A percentile compares a stretch with the other conserved stretches of the same genome.
phyloP scores from a whole-genome alignment of 2,329 filamentous ascomycete genomes.

The Exophiala calicioides region DNA sequence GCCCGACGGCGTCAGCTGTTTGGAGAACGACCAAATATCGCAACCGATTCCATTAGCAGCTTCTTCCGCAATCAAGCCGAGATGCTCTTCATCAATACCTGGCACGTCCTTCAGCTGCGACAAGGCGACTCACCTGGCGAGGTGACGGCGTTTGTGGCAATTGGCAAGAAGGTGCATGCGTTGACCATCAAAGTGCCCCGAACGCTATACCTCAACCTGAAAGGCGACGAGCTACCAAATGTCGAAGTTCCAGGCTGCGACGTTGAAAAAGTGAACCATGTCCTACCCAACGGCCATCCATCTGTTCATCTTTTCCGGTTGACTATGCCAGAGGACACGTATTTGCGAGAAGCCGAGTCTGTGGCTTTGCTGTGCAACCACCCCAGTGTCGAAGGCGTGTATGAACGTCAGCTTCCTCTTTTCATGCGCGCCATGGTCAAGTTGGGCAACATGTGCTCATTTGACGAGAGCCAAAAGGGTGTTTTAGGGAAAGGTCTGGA shows the following conservation, averaged over 20 bases:
- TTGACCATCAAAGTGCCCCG: constrained; percentile 87
- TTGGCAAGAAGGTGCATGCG: constrained; percentile 86
- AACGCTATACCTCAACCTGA: constrained; percentile 88
- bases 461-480: constrained; percentile 86
- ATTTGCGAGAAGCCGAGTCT: constrained; percentile 80
- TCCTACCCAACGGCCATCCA: constrained; percentile 89
- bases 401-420: constrained; percentile 88
- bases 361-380: constrained; percentile 84
- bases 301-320: constrained; percentile 94
- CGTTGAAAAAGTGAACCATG: constrained; percentile 91
- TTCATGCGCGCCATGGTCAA: constrained; percentile 84
- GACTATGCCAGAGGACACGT: constrained; percentile 83
- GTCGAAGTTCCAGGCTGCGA: constrained; percentile 82
- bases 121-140: constrained; percentile 82
- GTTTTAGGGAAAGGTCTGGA: constrained; percentile 91
- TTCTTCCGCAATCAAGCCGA: constrained; percentile 93
- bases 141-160: constrained; percentile 84
- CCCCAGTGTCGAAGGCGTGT: constrained; percentile 92
- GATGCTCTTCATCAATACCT: constrained; percentile 83
- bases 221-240: constrained; percentile 81
- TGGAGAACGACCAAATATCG: constrained; percentile 71
- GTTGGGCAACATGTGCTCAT: constrained; percentile 86
- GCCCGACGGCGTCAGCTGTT: constrained; percentile 86
- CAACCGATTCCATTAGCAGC: constrained; percentile 63
- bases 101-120: constrained; percentile 89